Percentiles rank a stretch among this genome's conserved stretches.
Conservation (phyloP, 345 rosid genomes). For the Geranium brycei region DNA sequence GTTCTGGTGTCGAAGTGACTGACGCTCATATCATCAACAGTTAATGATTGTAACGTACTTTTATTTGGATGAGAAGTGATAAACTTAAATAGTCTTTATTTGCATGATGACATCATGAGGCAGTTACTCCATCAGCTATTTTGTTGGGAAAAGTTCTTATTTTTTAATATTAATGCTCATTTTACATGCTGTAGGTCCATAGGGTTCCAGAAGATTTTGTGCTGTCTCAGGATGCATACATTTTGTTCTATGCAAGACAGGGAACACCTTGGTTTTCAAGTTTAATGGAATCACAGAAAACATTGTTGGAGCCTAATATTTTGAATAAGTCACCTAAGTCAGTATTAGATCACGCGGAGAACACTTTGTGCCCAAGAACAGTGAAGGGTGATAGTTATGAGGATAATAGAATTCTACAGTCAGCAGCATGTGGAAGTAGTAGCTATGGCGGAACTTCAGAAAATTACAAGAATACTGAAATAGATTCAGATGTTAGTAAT, state of each 20-base stretch:
- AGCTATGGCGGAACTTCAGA: conserved; percentile 6
- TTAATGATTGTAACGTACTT: too few relatives aligned
- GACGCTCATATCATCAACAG: too few relatives aligned
- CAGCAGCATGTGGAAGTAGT: conserved; percentile 9
- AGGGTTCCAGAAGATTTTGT: conserved; percentile 38
- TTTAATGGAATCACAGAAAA: conserved; percentile 27
- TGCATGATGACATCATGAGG: too few relatives aligned
- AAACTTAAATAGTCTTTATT: too few relatives aligned
- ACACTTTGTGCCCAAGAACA: conserved; percentile 11
- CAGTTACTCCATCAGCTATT: too few relatives aligned
- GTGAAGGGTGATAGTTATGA: conserved; percentile 10
- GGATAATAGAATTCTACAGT: conserved; percentile 2
- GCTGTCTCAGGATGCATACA: conserved; percentile 59
- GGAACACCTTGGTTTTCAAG: conserved; percentile 62
- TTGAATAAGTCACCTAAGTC: conserved; percentile 54
- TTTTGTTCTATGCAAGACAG: conserved; percentile 66
- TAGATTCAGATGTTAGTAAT: too few relatives aligned
- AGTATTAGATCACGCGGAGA: conserved; percentile 40
- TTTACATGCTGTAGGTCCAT: conserved; percentile 37
- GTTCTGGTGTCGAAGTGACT: too few relatives aligned
- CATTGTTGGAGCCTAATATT: conserved; percentile 10
- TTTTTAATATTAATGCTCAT: neutral
- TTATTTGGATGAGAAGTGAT: too few relatives aligned
- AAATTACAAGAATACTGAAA: neutral
- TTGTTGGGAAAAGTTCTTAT: neutral